Evolutionary conservation across 345 rosid species (phyloP).

Genomic region (Populus simonii): DNA sequence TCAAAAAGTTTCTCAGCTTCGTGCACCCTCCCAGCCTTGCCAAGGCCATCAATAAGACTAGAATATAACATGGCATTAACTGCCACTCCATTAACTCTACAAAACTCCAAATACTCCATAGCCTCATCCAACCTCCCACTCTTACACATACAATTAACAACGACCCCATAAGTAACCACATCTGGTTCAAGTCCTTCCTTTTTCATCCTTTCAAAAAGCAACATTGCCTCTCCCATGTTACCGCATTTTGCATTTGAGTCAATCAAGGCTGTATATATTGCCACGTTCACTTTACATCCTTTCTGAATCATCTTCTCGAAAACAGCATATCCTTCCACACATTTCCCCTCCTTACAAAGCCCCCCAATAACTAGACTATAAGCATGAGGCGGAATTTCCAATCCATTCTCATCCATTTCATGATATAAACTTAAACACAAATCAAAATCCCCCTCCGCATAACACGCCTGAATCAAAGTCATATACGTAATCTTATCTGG

Average conservation of each 20-base stretch:
- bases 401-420: slow-evolving; percentile 77
- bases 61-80: slow-evolving; percentile 72
- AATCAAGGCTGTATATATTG: slow-evolving; percentile 72
- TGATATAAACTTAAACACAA: slow-evolving; percentile 69
- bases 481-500: slow-evolving; percentile 81
- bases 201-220: slow-evolving; percentile 76
- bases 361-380: slow-evolving; percentile 80
- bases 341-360: slow-evolving; percentile 70
- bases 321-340: slow-evolving; percentile 62
- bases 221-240: slow-evolving; percentile 58
- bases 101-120: slow-evolving; percentile 43
- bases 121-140: slow-evolving; percentile 76
- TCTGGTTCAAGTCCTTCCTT: slow-evolving; percentile 61
- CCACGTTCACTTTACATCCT: slow-evolving; percentile 63
- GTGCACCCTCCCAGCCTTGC: slow-evolving; percentile 75
- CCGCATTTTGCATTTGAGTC: slow-evolving; percentile 73
- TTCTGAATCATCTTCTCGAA: slow-evolving; percentile 60
- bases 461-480: slow-evolving; percentile 81
- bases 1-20: slow-evolving; percentile 76
- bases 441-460: slow-evolving; percentile 61
- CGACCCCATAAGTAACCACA: slow-evolving; percentile 66
- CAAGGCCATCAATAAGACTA: slow-evolving; percentile 77
- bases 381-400: slow-evolving; percentile 71
- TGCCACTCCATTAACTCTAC: slow-evolving; percentile 45
- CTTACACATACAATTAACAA: slow-evolving; percentile 73